Base-by-base conservation (phyloP, 1,284 basidiomycete species). In the Apiotrichum brassicae region DNA sequence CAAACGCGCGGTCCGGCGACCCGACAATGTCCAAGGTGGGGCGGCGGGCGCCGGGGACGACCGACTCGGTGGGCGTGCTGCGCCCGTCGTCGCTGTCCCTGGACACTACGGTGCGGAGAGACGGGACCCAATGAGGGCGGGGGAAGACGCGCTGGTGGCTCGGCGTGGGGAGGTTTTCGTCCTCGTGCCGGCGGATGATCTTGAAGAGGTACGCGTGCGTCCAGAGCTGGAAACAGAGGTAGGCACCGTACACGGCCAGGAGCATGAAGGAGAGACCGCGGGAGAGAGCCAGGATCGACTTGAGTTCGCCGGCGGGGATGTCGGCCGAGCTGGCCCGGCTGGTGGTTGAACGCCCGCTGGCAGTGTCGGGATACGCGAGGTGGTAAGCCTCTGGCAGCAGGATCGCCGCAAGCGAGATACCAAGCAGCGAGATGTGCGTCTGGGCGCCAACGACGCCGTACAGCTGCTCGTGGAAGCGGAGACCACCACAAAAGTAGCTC, bases 391-490 rank as follows among this genome's bases (percentile, higher is more conserved):
- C 78, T 4, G 90, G 90, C 3, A 93, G 76, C 13, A 91, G 77
- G 42, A 91, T 82, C 13, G 85, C 87, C 30, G 63, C 61, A 41
- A 72, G 85, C 47, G 84, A 83, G 52, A 91, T 77, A 19, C 83
- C 85, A 53, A 93, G 70, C 26, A 92, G 74, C 13, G 86, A 84
- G 9, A 85, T 83, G 66, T 91, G 87, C 54, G 89, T 73, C 70
- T 92, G 89, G 2, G 86, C 82, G 51, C 82, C 86, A 79, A 68
- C 78, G 24, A 80, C 76, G 42, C 78, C 78, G 62, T 83, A 83
- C 35, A 80, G 76, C 63, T 83, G 82, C 57, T 82, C 79, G 59
- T 79, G 78, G 71, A 82, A 83, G 48, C 79, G 76, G 44, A 81
- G 76, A 22, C 81, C 82, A 54, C 81, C 65, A 24, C 57, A 69